phyloP scores from a whole-genome alignment of 2,329 filamentous ascomycete species.

The Arachnopeziza araneosa region DNA sequence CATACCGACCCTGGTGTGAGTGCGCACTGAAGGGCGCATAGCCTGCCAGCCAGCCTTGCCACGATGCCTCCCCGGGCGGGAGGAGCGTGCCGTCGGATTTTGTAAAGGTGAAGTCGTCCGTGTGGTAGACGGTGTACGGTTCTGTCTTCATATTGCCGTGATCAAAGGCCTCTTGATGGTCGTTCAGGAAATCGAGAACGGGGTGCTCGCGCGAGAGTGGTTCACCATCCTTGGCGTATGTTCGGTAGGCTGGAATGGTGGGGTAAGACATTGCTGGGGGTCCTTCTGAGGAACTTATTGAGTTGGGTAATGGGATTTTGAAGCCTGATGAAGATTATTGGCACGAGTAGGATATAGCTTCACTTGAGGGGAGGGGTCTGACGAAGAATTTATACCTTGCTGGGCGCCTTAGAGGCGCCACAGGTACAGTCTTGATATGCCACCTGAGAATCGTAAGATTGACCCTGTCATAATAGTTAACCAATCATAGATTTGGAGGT shows the following conservation, averaged over 20 bases:
- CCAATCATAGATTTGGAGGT: not conserved
- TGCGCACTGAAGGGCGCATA: slow-evolving; percentile 4
- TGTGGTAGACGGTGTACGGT: slow-evolving; percentile 5
- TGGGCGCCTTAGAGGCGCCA: not conserved
- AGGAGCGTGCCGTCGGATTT: slow-evolving; percentile 3
- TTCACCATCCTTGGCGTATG: not conserved
- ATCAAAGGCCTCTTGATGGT: slow-evolving; percentile 5
- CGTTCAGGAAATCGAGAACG: slow-evolving; percentile 3
- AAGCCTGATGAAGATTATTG: not conserved
- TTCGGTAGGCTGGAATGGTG: slow-evolving; percentile 3
- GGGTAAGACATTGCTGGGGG: slow-evolving; percentile 5
- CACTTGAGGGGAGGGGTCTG: not conserved
- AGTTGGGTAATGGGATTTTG: slow-evolving; percentile 1
- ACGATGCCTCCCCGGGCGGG: slow-evolving; percentile 2
- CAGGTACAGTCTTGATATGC: too few relatives aligned
- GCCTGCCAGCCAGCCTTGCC: not conserved
- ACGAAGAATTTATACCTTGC: not conserved
- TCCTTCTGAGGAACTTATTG: not conserved
- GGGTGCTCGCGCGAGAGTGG: not conserved
- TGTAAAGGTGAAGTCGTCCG: slow-evolving; percentile 3
- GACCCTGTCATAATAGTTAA: not conserved
- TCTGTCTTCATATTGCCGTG: slow-evolving; percentile 1
- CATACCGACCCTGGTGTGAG: slow-evolving; percentile 3
- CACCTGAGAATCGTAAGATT: too few relatives aligned
- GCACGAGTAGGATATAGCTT: not conserved